These are phyloP conservation scores for Geotrichum cucujoidarum DNA, from an alignment of 1,139 yeast genomes.

Conservation along the genomic window DNA sequence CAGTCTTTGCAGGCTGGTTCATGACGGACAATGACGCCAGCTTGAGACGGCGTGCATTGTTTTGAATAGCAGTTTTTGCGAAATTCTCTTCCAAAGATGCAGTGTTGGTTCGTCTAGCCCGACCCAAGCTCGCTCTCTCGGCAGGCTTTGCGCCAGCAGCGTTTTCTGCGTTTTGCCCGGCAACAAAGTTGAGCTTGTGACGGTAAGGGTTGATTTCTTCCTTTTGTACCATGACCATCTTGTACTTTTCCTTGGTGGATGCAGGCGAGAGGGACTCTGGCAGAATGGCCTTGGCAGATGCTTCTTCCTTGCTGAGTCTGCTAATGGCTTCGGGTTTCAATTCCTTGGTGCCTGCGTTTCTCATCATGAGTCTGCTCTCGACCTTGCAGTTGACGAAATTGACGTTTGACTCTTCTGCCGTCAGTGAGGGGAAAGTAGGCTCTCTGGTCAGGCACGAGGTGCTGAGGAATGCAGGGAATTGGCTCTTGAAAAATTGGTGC, in stretches of 20 bases:
- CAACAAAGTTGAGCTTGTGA: constrained; percentile 5
- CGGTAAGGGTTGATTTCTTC: constrained; percentile 18
- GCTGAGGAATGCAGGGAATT: constrained; percentile 66
- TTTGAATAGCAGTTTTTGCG: constrained; percentile 13
- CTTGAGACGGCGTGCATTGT: constrained; percentile 7
- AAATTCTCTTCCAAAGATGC: constrained; percentile 7
- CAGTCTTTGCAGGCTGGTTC: not conserved
- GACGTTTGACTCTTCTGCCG: constrained; percentile 58
- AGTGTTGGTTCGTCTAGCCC: constrained; percentile 7
- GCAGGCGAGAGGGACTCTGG: constrained; percentile 92
- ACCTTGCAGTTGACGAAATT: constrained; percentile 50
- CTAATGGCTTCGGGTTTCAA: constrained; percentile 3
- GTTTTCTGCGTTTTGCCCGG: constrained; percentile 3
- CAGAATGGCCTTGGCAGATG: constrained; percentile 39
- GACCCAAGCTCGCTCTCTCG: constrained; percentile 5
- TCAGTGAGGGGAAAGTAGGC: constrained; percentile 52
- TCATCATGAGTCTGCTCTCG: constrained; percentile 46
- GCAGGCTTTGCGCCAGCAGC: constrained; percentile 8
- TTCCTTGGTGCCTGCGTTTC: constrained; percentile 41
- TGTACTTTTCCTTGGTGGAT: constrained; percentile 81
- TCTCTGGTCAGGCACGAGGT: constrained; percentile 54
- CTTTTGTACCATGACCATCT: constrained; percentile 45
- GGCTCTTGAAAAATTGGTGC: constrained; percentile 68
- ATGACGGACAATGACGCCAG: not conserved
- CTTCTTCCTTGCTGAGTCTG: not conserved